Conservation (phyloP, 306 rosid species). For the Alnus rubra region DNA sequence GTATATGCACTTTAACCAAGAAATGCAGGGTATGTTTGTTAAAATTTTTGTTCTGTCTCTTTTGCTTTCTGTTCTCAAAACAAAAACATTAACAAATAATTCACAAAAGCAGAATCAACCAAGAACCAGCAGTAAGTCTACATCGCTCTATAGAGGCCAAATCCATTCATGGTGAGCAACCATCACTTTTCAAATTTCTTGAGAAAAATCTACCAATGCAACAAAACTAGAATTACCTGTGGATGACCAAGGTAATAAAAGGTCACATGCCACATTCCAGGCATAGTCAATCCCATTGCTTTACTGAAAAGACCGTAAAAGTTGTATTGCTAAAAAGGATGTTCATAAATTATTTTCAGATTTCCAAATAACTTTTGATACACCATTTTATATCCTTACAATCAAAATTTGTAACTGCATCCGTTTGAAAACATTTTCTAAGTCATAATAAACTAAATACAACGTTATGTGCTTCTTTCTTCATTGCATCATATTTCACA, state of each 20-base stretch:
- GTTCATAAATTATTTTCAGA: not conserved
- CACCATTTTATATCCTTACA: not conserved
- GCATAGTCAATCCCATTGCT: not conserved
- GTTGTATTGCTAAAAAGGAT: not conserved
- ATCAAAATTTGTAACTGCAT: not conserved
- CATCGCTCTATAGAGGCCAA: not conserved
- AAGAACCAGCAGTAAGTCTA: not conserved
- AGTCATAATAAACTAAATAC: not conserved
- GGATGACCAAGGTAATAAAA: not conserved
- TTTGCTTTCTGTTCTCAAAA: no score
- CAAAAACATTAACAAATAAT: no score
- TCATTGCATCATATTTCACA: not conserved
- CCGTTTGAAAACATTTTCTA: not conserved
- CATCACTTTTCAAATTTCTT: not conserved
- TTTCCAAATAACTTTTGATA: not conserved
- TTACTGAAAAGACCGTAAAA: not conserved
- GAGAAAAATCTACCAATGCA: not conserved
- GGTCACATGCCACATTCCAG: not conserved
- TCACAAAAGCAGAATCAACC: not conserved
- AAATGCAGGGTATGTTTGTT: no score
- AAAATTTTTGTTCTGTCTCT: no score
- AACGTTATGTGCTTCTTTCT: not conserved
- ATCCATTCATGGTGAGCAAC: not conserved
- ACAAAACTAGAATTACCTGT: not conserved
- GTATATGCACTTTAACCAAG: no score